phyloP scores from a whole-genome alignment of 2,329 filamentous ascomycete genomes.

The Ampelomyces quisqualis region DNA sequence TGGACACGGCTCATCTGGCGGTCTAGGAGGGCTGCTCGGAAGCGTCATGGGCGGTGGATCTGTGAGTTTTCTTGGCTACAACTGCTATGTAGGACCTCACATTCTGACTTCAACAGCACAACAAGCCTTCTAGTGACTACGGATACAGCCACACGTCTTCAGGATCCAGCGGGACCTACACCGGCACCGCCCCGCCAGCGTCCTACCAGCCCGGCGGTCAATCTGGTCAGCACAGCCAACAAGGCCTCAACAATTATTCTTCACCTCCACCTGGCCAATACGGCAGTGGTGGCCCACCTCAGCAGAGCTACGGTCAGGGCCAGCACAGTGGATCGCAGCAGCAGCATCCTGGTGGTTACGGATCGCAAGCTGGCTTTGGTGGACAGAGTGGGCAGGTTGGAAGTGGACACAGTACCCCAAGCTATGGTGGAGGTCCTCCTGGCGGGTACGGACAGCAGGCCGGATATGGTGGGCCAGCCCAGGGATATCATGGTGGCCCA shows the following conservation, averaged over 20 bases:
- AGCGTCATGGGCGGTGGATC: conserved; percentile 41
- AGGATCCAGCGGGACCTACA: conserved; percentile 55
- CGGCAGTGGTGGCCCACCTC: conserved; percentile 20
- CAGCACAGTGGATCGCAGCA: conserved; percentile 17
- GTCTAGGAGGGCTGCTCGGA: conserved; percentile 36
- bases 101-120: conserved; percentile 27
- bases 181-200: conserved; percentile 62
- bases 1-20: conserved; percentile 17
- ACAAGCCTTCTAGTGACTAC: conserved; percentile 48
- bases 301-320: conserved; percentile 13
- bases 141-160: conserved; percentile 60
- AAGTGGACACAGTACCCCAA: too few species aligned
- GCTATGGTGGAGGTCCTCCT: conserved; percentile 15
- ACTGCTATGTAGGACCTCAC: neutral
- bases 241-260: conserved; percentile 21
- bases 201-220: conserved; percentile 55
- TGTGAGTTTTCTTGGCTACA: conserved; percentile 24
- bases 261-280: conserved; percentile 23
- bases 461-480: conserved; percentile 36
- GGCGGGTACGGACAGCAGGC: conserved; percentile 33
- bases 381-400: conserved; percentile 18
- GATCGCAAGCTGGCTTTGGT: conserved; percentile 27
- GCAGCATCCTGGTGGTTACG: conserved; percentile 17
- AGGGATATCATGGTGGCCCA: conserved; percentile 30
- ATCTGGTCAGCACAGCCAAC: conserved; percentile 22